Percentiles rank a stretch among this genome's conserved stretches.
Conservation (phyloP, 83 land plant species). For the Picea engelmannii region DNA sequence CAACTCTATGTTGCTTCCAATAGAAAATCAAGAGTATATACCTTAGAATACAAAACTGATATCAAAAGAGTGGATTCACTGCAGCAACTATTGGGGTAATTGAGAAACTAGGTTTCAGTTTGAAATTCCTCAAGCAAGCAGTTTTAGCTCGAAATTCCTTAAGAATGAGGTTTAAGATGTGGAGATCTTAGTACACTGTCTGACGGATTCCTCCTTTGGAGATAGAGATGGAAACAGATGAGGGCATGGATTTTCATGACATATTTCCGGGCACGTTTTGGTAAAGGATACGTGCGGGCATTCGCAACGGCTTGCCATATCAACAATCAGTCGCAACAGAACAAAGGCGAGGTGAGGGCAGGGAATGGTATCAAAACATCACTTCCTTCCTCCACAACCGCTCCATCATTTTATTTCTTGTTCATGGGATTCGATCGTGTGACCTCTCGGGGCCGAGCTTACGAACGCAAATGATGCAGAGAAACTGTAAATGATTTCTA, state of each 20-base stretch:
- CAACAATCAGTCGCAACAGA: neutral
- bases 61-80: no score
- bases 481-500: neutral
- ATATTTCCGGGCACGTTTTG: conserved; percentile 1
- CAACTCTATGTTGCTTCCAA: no score
- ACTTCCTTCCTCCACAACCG: neutral
- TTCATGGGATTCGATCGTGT: conserved; percentile 7
- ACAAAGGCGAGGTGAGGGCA: neutral
- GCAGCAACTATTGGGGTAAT: no score
- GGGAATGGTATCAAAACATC: neutral
- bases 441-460: conserved; percentile 1
- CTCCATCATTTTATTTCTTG: neutral
- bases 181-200: no score
- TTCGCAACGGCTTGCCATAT: neutral
- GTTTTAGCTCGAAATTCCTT: no score
- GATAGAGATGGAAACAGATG: no score
- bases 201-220: no score
- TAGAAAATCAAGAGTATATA: no score
- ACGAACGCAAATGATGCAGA: neutral
- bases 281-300: conserved; percentile 1
- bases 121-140: no score
- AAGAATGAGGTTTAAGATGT: no score
- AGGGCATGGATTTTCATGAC: neutral
- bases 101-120: no score
- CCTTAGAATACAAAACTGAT: no score